phyloP scores from a whole-genome alignment of 495 filamentous ascomycete genomes.

The Poronia punctata region DNA sequence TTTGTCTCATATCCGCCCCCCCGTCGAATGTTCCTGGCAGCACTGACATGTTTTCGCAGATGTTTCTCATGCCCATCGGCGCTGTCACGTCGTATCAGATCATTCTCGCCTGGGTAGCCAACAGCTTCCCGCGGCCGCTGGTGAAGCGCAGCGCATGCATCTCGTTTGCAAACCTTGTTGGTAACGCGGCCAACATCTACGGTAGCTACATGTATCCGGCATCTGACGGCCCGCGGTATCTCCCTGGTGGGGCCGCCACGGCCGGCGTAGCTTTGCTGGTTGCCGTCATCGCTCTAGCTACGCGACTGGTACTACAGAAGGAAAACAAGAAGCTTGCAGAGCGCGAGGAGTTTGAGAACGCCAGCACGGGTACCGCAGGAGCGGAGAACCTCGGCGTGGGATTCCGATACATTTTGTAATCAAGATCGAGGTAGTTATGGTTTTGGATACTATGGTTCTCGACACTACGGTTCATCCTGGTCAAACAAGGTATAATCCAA shows the following conservation, averaged over 20 bases:
- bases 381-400: constrained; percentile 5
- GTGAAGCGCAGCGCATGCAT: constrained; percentile 48
- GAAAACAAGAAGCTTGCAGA: constrained; percentile 47
- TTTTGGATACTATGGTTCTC: too few species aligned
- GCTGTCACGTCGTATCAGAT: constrained; percentile 42
- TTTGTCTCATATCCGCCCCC: too few species aligned
- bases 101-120: constrained; percentile 46
- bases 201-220: constrained; percentile 51
- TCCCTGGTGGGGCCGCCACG: constrained; percentile 35
- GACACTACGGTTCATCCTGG: too few species aligned
- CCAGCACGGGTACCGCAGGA: constrained; percentile 1
- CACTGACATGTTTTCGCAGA: constrained; percentile 6
- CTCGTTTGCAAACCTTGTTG: constrained; percentile 50
- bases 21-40: too few species aligned
- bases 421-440: too few species aligned
- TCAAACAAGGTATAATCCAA: too few species aligned
- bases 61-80: constrained; percentile 45
- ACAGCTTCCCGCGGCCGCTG: constrained; percentile 45
- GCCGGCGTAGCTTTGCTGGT: constrained; percentile 41
- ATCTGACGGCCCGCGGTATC: constrained; percentile 44
- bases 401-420: constrained; percentile 24
- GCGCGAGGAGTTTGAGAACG: constrained; percentile 24
- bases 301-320: constrained; percentile 37
- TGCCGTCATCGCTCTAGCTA: constrained; percentile 32
- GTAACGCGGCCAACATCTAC: constrained; percentile 49